These are phyloP conservation scores for Ascochyta lentis DNA, from an alignment of 2,329 filamentous ascomycete species.

Conservation along the genomic window DNA sequence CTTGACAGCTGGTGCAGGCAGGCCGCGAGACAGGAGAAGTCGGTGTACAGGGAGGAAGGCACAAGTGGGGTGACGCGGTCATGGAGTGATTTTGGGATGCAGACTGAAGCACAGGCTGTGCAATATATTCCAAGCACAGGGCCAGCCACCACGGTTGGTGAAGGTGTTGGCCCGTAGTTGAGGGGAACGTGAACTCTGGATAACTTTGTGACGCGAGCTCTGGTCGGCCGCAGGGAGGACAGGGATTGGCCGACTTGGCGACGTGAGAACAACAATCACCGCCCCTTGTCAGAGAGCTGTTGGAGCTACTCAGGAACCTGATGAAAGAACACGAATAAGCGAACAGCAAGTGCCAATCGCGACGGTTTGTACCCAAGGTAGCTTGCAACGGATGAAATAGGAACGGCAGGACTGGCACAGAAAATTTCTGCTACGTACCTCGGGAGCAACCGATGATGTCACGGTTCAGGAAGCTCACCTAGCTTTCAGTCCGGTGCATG, in stretches of 20 bases:
- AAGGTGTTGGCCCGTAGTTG: constrained; percentile 29
- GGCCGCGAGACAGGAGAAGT: constrained; percentile 43
- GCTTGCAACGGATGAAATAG: constrained; percentile 16
- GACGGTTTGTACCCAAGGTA: constrained; percentile 12
- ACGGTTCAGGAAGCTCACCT: constrained; percentile 28
- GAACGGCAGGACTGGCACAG: constrained; percentile 16
- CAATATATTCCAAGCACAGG: constrained; percentile 20
- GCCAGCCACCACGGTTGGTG: constrained; percentile 36
- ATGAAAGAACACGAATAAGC: constrained; percentile 21
- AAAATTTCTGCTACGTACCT: constrained; percentile 32
- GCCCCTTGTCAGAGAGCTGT: constrained; percentile 23
- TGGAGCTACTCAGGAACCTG: constrained; percentile 16
- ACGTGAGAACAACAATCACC: constrained; percentile 27
- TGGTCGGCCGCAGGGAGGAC: constrained; percentile 26
- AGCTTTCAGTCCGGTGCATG: constrained; percentile 18
- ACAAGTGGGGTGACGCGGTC: constrained; percentile 35
- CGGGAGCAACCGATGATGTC: constrained; percentile 38
- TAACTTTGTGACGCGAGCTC: constrained; percentile 44
- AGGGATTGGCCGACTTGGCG: constrained; percentile 26
- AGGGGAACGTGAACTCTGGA: constrained; percentile 32
- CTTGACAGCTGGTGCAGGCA: constrained; percentile 32
- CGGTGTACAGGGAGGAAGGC: constrained; percentile 34
- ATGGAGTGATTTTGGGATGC: constrained; percentile 29
- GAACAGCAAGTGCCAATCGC: constrained; percentile 14
- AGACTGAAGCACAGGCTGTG: constrained; percentile 14